Conservation (phyloP, 1,139 yeast species). For the Taphrina betulina region DNA sequence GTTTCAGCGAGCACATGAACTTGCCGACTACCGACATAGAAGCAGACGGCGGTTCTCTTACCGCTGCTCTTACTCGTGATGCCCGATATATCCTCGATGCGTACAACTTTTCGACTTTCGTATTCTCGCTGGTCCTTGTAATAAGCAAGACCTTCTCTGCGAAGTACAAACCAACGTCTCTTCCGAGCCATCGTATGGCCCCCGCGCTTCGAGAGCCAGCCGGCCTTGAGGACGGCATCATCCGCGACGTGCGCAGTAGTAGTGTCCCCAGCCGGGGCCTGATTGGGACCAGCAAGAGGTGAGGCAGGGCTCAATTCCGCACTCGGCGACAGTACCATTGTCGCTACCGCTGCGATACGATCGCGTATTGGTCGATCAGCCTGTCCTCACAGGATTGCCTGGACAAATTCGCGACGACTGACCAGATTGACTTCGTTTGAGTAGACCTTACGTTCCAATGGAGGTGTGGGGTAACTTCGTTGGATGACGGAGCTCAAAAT, state of each 20-base stretch:
- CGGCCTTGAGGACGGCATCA: slow-evolving; percentile 17
- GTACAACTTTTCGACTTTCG: slow-evolving; percentile 55
- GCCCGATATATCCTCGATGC: slow-evolving; percentile 46
- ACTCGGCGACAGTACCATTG: no score
- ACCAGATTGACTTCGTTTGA: no score
- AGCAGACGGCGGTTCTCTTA: slow-evolving; percentile 46
- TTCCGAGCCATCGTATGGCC: slow-evolving; percentile 47
- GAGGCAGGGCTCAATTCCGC: no score
- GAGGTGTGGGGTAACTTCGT: no score
- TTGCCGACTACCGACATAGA: slow-evolving; percentile 49
- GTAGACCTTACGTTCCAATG: no score
- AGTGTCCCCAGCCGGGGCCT: no score
- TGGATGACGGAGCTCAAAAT: no score
- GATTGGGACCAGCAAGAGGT: no score
- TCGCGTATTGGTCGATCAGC: no score
- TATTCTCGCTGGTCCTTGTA: slow-evolving; percentile 60
- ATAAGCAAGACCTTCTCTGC: slow-evolving; percentile 56
- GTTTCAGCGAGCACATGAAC: slow-evolving; percentile 51
- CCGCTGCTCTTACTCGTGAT: slow-evolving; percentile 37
- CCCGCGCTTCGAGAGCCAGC: slow-evolving; percentile 21
- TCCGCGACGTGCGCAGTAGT: no score
- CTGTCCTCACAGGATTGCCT: no score
- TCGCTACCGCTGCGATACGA: background rate
- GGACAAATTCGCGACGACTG: no score
- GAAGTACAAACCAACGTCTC: slow-evolving; percentile 59